Evolutionary conservation across 345 rosid species (phyloP), one percentile per base, ranked within the genome.

Genomic region (Clausena lansium): DNA sequence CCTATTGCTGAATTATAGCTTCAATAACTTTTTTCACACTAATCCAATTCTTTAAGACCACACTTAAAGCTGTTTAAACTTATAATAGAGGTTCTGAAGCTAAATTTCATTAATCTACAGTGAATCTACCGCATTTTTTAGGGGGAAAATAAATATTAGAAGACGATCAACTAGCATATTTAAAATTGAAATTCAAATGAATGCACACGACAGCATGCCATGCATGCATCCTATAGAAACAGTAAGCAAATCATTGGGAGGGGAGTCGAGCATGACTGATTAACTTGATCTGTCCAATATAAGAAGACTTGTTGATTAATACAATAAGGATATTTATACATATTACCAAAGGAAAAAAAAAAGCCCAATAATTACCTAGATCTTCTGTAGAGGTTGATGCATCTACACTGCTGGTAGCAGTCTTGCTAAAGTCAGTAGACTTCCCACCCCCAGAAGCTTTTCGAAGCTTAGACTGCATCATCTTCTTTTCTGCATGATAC

Each of bases 351-450:
- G 59, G 6, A 13, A 36, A 54, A 81, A 65, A 24, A 32, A 68
- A 54, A 20, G 22, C 36, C 45, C 70, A 73, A 41, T 27, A 30
- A 81, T 82, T 87, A 96, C 98, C 95, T 69, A 96, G 86, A 87
- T 90, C 94, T 82, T 92, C 98, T 15, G 97, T 96, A 68, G 98
- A 92, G 70, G 98, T 96, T 38, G 98, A 89, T 47, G 75, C 82
- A 64, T 91, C 91, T 78, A 90, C 94, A 78, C 83, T 87, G 75
- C 76, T 78, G 62, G 77, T 67, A 58, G 86, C 63, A 78, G 76
- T 85, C 86, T 78, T 85, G 62, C 70, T 67, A 38, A 76, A 67
- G 78, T 87, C 92, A 74, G 73, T 7, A 79, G 91, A 81, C 80
- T 88, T 92, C 75, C 85, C 90, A 76, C 89, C 76, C 6, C 81